A percentile compares a stretch with the other conserved stretches of the same genome.
These are phyloP conservation scores for Seiridium cupressi DNA, from an alignment of 2,329 filamentous ascomycete species.

Conservation along the genomic window DNA sequence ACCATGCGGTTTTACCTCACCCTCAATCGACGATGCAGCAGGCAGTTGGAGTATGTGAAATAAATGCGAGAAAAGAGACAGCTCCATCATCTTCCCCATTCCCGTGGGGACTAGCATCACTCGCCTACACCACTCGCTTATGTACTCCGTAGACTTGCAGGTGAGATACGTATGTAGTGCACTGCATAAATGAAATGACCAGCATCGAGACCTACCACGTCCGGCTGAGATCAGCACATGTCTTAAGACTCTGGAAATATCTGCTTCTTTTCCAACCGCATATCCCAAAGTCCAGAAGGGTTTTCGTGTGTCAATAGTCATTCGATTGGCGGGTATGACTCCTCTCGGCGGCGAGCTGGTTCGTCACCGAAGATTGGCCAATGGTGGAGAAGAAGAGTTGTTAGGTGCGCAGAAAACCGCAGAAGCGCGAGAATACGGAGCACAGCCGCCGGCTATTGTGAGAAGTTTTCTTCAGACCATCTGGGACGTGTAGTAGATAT, in stretches of 20 bases:
- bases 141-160: constrained; percentile 5
- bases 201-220: constrained; percentile 3
- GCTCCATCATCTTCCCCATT: neutral
- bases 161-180: neutral
- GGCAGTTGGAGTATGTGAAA: too few species aligned
- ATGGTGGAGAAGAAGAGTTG: neutral
- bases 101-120: neutral
- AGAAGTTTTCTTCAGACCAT: neutral
- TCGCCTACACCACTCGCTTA: constrained; percentile 2
- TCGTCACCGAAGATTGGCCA: neutral
- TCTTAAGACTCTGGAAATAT: neutral
- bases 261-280: neutral
- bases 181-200: constrained; percentile 8
- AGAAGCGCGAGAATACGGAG: neutral
- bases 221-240: constrained; percentile 9
- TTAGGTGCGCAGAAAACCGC: neutral
- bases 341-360: neutral
- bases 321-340: constrained; percentile 2
- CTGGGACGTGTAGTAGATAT: too few species aligned
- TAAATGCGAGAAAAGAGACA: neutral
- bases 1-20: too few species aligned
- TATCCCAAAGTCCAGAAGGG: constrained; percentile 1
- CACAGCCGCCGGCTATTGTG: neutral
- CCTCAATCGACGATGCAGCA: too few species aligned
- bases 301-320: constrained; percentile 7